Base-by-base conservation (phyloP, 768 basidiomycete genomes). In the Trametes punicea region DNA sequence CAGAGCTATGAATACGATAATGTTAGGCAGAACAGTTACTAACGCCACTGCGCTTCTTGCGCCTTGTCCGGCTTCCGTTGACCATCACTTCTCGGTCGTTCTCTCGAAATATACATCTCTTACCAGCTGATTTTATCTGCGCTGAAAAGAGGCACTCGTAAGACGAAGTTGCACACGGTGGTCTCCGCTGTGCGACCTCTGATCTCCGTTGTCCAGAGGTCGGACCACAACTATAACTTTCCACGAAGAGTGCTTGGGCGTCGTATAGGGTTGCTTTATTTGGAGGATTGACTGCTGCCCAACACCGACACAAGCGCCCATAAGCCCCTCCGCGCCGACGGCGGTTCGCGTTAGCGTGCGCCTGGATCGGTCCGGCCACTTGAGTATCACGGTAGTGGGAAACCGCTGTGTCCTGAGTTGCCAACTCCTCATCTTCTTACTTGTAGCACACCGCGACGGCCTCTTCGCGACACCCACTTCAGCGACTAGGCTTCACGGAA, bases 1-100 rank as follows among this genome's bases (percentile, higher is more conserved):
- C 42, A 40, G 49, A 44, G 26, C 27, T 30, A 40, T 39, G 39
- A 20, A 36, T 20, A 46, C 20, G 44, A 54, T 46, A 46, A 54
- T 54, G n/a, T 30, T 18, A 26, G 27, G 51, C 30, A 51, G n/a
- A n/a, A n/a, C n/a, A n/a, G n/a, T n/a, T n/a, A n/a, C n/a, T n/a
- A n/a, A n/a, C n/a, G n/a, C n/a, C n/a, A n/a, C n/a, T n/a, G n/a
- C n/a, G n/a, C n/a, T n/a, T n/a, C n/a, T n/a, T n/a, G n/a, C n/a
- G n/a, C n/a, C n/a, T n/a, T n/a, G n/a, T n/a, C n/a, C n/a, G n/a
- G n/a, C n/a, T n/a, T n/a, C n/a, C n/a, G n/a, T n/a, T n/a, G n/a
- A n/a, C n/a, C n/a, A n/a, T n/a, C n/a, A n/a, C n/a, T n/a, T n/a
- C n/a, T n/a, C n/a, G n/a, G n/a, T n/a, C n/a, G n/a, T n/a, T n/a